Base-by-base conservation (phyloP, 352 stramenopile genomes). In the Globisporangium middletonii region DNA sequence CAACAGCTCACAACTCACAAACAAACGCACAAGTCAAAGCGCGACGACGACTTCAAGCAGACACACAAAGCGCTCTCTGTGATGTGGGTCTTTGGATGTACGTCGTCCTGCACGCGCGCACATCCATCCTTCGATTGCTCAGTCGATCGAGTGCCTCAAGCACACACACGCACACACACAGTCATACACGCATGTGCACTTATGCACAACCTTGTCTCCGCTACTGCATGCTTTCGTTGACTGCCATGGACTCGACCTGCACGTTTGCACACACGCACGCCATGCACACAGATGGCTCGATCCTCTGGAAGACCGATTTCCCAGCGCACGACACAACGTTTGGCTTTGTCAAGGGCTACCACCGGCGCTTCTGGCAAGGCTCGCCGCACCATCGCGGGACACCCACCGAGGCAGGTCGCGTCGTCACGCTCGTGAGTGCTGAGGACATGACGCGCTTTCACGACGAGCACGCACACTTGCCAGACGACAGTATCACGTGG, bases 291-390 rank as follows among this genome's bases (percentile, higher is more conserved):
- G 60, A 71, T 35, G 64, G 64, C 26, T 71, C 64, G 37, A 71
- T 71, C 46, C 43, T 72, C 16, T 73, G 66, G 66, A 71, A 71
- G 59, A 68, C 63, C 12, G 64, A 69, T 15, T 73, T 73, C 55
- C 63, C 66, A 11, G 53, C 59, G 16, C 51, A 73, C 27, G 63
- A 71, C 41, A 68, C 66, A 19, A 48, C 47, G 27, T 73, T 71
- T 53, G 72, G 68, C 18, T 75, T 87, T 70, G 84, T 94, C 18
- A 68, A 90, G 33, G 88, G 88, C 62, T 96, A 73, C 71, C 80
- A 92, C 62, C 82, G 88, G 26, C 83, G 88, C 55, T 96, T 96
- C 69, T 96, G 86, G 86, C 88, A 96, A 62, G 85, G 88, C 57
- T 94, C 81, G 44, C 82, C 88, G 0, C 83, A 95, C 65, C 88